Conservation (phyloP, 2,329 filamentous ascomycete genomes). For the Rosellinia necatrix region DNA sequence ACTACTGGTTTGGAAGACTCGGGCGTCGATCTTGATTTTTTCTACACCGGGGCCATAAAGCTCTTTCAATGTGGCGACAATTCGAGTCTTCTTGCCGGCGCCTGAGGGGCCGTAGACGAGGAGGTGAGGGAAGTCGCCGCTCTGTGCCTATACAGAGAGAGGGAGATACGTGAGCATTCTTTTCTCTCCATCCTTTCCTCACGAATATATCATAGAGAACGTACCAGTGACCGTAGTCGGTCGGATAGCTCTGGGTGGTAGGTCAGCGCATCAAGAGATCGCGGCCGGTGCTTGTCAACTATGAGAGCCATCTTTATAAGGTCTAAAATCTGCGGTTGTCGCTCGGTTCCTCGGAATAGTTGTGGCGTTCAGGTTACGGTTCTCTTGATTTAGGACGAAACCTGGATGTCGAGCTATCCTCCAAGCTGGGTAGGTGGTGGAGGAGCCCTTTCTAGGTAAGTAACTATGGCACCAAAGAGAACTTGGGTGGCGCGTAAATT, state of each 20-base stretch:
- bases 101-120: slow-evolving; percentile 96
- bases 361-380: background rate
- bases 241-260: slow-evolving; percentile 91
- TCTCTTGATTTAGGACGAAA: background rate
- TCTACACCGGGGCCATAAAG: slow-evolving; percentile 96
- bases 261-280: slow-evolving; percentile 76
- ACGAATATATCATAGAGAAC: slow-evolving; percentile 37
- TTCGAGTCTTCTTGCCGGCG: slow-evolving; percentile 96
- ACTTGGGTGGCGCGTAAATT: slow-evolving; percentile 42
- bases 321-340: background rate
- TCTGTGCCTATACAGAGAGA: slow-evolving; percentile 82
- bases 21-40: slow-evolving; percentile 98
- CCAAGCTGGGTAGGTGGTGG: background rate
- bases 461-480: too few relatives aligned
- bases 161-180: slow-evolving; percentile 14
- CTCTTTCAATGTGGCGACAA: slow-evolving; percentile 93
- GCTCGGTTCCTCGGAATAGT: background rate
- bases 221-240: slow-evolving; percentile 81
- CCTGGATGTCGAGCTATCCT: background rate
- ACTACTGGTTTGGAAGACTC: slow-evolving; percentile 91
- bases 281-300: slow-evolving; percentile 73
- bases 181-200: too few relatives aligned
- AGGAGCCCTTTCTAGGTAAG: slow-evolving; percentile 7
- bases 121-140: slow-evolving; percentile 95
- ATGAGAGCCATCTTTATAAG: slow-evolving; percentile 64